A percentile compares a stretch with the other conserved stretches of the same genome.
These are phyloP conservation scores for Amoebophrya sp. DNA, from an alignment of 169 alveolate species.

Conservation along the genomic window DNA sequence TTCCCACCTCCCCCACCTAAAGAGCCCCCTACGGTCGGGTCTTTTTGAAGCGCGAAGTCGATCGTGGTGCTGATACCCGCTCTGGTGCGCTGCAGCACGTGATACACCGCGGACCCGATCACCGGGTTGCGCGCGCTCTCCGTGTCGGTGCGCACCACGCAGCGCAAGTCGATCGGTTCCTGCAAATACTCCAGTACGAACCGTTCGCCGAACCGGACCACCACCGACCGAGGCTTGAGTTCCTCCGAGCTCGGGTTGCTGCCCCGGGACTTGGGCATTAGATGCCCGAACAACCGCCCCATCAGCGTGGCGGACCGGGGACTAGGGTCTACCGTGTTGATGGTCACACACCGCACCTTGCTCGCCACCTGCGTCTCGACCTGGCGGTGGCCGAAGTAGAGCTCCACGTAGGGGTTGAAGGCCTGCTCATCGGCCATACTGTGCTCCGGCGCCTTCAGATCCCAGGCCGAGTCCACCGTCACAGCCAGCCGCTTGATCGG, in stretches of 20 bases:
- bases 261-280: neutral
- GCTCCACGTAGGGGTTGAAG: neutral
- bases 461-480: neutral
- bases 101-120: neutral
- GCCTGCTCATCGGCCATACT: neutral
- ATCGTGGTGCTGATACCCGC: no score
- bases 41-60: no score
- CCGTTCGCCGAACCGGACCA: neutral
- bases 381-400: neutral
- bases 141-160: neutral
- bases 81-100: no score
- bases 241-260: neutral
- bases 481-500: neutral
- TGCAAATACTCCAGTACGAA: neutral
- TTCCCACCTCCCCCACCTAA: no score
- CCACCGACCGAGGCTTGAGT: no score
- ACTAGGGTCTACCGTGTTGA: no score
- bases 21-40: no score
- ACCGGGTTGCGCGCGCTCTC: neutral
- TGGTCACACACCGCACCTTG: neutral
- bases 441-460: neutral
- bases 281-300: no score
- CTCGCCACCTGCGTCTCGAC: neutral
- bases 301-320: no score
- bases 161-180: neutral